Conservation (phyloP, 441 rosid species). For the Raphanus hybrid region DNA sequence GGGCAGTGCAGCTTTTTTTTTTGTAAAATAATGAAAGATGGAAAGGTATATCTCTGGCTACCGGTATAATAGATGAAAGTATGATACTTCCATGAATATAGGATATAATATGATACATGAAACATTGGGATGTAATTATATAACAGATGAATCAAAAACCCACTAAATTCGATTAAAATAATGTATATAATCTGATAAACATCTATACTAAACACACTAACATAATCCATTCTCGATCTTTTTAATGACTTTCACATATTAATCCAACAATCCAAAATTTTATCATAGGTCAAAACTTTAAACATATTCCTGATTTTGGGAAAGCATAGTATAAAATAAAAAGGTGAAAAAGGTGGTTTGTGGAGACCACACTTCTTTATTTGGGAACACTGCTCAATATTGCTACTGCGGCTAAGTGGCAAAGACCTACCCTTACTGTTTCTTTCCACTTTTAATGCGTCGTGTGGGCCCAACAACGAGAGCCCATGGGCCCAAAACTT, state of each 20-base stretch:
- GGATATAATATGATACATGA: not conserved
- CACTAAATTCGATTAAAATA: not conserved
- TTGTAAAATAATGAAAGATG: not conserved
- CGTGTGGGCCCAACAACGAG: slow-evolving; percentile 36
- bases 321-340: slow-evolving; percentile 1
- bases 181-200: not conserved
- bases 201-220: not conserved
- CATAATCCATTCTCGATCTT: not conserved
- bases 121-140: not conserved
- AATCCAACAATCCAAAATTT: not conserved
- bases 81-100: not conserved
- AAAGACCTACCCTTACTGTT: slow-evolving; percentile 38
- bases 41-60: not conserved
- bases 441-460: slow-evolving; percentile 25
- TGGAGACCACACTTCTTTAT: slow-evolving; percentile 40
- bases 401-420: slow-evolving; percentile 46
- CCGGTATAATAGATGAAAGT: not conserved
- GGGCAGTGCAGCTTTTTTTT: not conserved
- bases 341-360: slow-evolving; percentile 22
- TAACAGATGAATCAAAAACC: not conserved
- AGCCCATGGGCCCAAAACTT: slow-evolving; percentile 42
- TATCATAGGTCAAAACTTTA: not conserved
- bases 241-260: not conserved
- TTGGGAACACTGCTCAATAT: slow-evolving; percentile 49
- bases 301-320: slow-evolving; percentile 22